Conservation (phyloP, 345 rosid species). For the Gossypium longicalyx region DNA sequence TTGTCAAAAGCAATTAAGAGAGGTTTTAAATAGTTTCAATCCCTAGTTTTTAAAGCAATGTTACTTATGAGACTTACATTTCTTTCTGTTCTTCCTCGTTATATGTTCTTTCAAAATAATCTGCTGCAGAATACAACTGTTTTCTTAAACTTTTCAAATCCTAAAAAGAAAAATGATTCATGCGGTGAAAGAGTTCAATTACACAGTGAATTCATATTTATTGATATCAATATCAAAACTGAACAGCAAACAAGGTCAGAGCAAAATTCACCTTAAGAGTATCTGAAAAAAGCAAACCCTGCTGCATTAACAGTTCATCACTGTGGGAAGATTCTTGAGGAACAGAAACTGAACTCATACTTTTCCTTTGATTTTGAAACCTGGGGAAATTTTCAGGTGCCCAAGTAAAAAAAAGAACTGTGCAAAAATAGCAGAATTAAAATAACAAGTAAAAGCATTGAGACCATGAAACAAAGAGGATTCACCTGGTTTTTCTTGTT, state of each 20-base stretch:
- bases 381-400: conserved; percentile 2
- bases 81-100: conserved; percentile 54
- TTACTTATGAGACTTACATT: conserved; percentile 33
- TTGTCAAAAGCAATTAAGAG: neutral
- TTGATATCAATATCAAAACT: neutral
- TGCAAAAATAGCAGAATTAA: neutral
- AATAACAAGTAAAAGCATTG: neutral
- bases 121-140: conserved; percentile 83
- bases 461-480: neutral
- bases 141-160: conserved; percentile 70
- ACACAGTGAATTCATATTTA: neutral
- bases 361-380: conserved; percentile 19
- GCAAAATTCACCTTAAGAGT: conserved; percentile 48
- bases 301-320: conserved; percentile 70
- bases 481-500: conserved; percentile 2
- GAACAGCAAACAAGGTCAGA: neutral
- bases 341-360: conserved; percentile 34
- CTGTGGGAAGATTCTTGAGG: conserved; percentile 45
- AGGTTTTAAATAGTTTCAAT: neutral
- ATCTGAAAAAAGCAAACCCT: conserved; percentile 62
- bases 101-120: conserved; percentile 70
- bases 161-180: conserved; percentile 26
- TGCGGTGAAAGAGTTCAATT: neutral
- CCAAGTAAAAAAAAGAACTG: neutral
- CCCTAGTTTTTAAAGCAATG: too few species aligned